Evolutionary conservation across 2,329 filamentous ascomycete species (phyloP), one percentile per base, ranked within the genome.

Genomic region (Metarhizium sp.): DNA sequence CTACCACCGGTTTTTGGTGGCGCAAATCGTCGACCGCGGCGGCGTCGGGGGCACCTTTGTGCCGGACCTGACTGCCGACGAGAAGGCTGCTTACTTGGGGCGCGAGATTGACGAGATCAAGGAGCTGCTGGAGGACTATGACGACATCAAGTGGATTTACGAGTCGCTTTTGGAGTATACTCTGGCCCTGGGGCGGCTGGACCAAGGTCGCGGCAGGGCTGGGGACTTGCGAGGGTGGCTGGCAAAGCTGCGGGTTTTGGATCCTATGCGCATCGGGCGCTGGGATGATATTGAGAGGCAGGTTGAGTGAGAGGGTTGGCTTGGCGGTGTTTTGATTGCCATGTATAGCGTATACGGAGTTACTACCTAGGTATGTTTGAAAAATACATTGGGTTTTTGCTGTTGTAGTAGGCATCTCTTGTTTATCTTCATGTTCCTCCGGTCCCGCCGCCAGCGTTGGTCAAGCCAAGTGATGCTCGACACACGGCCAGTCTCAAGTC

Each of bases 131-230:
- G 50, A 52, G 18, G 54, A 55, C 42, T 55, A 55, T 30, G 20
- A 6, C 20, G 54, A 52, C 2, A 18, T 55, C 29, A 36, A 51
- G 18, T 47, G 49, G 49, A 47, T 55, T 32, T 55, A 55, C 49
- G 49, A 55, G 42, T 49, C 48, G 45, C 42, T 55, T 2, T 29
- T 55, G 20, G 54, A 55, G 38, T 55, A 51, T 36, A 51, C 49
- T n/a, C 18, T 51, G 25, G 40, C 20, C 10, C 36, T 55, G 30
- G 40, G 45, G 48, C 48, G 38, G 3, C 47, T 55, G 25, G 48
- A 55, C 43, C 4, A 46, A 32, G 10, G 29, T n/a, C 20, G 6
- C n/a, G 30, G 46, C 5, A 38, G 25, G 8, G 16, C 1, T 10
- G 40, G 20, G 14, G 10, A 30, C 16, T 34, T 47, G 18, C 48